A percentile compares a stretch with the other conserved stretches of the same genome.
Evolutionary conservation across 495 filamentous ascomycete species (phyloP).

Genomic region (Tuber microsphaerosporum): DNA sequence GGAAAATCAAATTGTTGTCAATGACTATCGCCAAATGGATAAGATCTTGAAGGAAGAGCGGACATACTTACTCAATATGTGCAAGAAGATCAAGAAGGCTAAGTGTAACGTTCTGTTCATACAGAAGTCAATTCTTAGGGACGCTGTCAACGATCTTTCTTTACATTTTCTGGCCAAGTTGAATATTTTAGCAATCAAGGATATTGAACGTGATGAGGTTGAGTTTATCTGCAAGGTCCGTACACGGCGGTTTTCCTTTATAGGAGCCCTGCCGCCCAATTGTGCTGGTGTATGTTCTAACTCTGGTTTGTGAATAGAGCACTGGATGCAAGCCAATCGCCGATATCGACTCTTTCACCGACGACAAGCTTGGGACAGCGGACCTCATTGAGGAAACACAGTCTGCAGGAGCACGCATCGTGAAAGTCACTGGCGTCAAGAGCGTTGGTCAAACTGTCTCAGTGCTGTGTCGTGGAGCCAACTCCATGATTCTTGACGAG

Average conservation of each 20-base stretch:
- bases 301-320: constrained; percentile 44
- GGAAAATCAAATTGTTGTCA: constrained; percentile 98
- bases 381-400: constrained; percentile 92
- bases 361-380: constrained; percentile 95
- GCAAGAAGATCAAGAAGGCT: constrained; percentile 99
- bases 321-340: constrained; percentile 98
- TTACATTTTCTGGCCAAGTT: constrained; percentile 96
- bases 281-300: constrained; percentile 12
- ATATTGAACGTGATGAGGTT: constrained; percentile 96
- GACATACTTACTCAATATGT: constrained; percentile 93
- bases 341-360: constrained; percentile 96
- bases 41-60: constrained; percentile 99
- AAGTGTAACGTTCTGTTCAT: constrained; percentile 98
- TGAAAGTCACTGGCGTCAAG: constrained; percentile 89
- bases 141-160: constrained; percentile 94
- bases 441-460: constrained; percentile 77
- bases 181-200: constrained; percentile 90
- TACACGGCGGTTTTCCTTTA: neutral
- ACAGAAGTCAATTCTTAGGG: constrained; percentile 94
- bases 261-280: neutral
- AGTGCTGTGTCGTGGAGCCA: constrained; percentile 88
- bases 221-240: constrained; percentile 92
- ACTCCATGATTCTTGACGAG: constrained; percentile 89
- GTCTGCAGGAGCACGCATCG: constrained; percentile 75
- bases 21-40: constrained; percentile 99